Conservation (phyloP, 257 asterid genomes). For the Solanum rostratum region DNA sequence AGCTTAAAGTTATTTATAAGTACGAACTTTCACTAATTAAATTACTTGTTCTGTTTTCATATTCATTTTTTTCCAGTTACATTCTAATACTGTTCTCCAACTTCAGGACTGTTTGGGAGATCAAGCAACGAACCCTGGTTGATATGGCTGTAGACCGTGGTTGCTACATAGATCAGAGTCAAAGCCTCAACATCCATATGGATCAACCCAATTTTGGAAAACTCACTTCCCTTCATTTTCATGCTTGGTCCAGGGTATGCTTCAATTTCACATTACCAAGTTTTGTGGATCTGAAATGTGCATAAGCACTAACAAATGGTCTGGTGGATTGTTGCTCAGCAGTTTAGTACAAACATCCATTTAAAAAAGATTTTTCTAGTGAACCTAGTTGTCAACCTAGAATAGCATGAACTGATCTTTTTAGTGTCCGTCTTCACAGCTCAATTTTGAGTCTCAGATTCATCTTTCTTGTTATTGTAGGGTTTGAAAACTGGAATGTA, state of each 20-base stretch:
- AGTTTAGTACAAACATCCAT: neutral
- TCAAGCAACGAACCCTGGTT: slow-evolving; percentile 66
- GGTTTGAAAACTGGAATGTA: slow-evolving; percentile 98
- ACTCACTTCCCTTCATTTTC: slow-evolving; percentile 84
- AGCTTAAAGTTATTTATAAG: slow-evolving; percentile 70
- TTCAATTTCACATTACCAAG: neutral
- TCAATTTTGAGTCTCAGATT: neutral
- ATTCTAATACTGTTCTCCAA: neutral
- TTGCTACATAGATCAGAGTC: slow-evolving; percentile 91
- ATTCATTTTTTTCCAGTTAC: neutral
- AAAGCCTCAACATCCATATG: slow-evolving; percentile 93
- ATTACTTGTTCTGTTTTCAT: neutral
- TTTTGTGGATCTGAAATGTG: neutral
- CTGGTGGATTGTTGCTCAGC: neutral
- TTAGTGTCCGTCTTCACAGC: neutral
- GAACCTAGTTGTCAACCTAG: neutral
- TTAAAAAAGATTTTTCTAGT: neutral
- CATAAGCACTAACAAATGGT: neutral
- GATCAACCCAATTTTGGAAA: slow-evolving; percentile 81
- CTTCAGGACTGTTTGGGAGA: slow-evolving; percentile 93
- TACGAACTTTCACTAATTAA: slow-evolving; percentile 19
- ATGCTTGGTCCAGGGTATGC: slow-evolving; percentile 80
- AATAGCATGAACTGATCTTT: neutral
- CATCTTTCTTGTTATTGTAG: slow-evolving; percentile 17
- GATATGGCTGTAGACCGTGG: slow-evolving; percentile 99